Percentiles rank a stretch among this genome's conserved stretches.
Evolutionary conservation across 2,329 filamentous ascomycete species (phyloP).

Genomic region (Aspergillus calidoustus): DNA sequence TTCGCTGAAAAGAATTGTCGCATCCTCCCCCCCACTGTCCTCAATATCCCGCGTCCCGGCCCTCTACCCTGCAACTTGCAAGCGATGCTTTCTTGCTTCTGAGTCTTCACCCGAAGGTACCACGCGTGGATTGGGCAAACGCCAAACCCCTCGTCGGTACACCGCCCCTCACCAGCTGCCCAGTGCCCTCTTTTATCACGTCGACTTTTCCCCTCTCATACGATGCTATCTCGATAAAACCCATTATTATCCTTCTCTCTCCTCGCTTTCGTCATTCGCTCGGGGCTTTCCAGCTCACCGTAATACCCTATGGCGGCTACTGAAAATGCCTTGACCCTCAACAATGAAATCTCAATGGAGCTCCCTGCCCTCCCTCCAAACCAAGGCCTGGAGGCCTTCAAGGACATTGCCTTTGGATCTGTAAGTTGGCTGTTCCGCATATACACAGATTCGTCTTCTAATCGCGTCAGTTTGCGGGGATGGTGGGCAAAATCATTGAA

Average conservation of each 20-base stretch:
- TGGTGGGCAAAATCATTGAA: slow-evolving; percentile 93
- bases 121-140: slow-evolving; percentile 26
- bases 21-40: slow-evolving; percentile 20
- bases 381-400: slow-evolving; percentile 70
- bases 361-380: slow-evolving; percentile 45
- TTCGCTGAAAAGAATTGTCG: slow-evolving; percentile 18
- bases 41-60: slow-evolving; percentile 25
- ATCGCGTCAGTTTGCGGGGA: slow-evolving; percentile 70
- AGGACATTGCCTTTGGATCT: slow-evolving; percentile 89
- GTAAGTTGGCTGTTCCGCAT: slow-evolving; percentile 54
- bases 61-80: slow-evolving; percentile 25
- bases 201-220: slow-evolving; percentile 15
- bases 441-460: not conserved
- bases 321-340: slow-evolving; percentile 42
- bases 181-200: slow-evolving; percentile 14
- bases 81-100: slow-evolving; percentile 26
- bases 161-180: slow-evolving; percentile 26
- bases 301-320: slow-evolving; percentile 41
- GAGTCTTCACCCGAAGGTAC: slow-evolving; percentile 14
- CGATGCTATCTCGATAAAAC: slow-evolving; percentile 31
- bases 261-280: slow-evolving; percentile 11
- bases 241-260: slow-evolving; percentile 19
- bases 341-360: slow-evolving; percentile 48
- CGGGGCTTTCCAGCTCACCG: slow-evolving; percentile 11
- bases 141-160: slow-evolving; percentile 28